Percentiles rank a stretch among this genome's conserved stretches.
These are phyloP conservation scores for Zanthoxylum bungeanum DNA, from an alignment of 345 rosid species.

Conservation along the genomic window DNA sequence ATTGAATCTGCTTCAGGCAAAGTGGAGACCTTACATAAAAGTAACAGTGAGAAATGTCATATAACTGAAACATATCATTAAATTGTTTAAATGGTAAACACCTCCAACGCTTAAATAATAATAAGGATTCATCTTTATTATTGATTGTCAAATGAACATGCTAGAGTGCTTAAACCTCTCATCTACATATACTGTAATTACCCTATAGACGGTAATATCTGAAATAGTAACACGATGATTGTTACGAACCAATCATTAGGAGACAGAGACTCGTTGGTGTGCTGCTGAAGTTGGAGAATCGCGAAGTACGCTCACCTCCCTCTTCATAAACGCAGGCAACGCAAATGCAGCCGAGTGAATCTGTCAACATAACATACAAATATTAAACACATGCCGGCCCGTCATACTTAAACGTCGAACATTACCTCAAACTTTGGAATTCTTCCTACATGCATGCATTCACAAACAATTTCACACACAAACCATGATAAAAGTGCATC, in stretches of 20 bases:
- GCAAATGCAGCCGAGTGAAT: slow-evolving; percentile 85
- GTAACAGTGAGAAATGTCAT: not conserved
- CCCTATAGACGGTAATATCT: not conserved
- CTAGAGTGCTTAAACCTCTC: not conserved
- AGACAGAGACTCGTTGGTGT: slow-evolving; percentile 2
- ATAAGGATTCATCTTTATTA: not conserved
- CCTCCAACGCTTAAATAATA: not conserved
- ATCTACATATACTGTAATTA: not conserved
- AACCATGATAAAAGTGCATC: not conserved
- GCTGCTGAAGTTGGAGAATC: slow-evolving; percentile 13
- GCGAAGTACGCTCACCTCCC: slow-evolving; percentile 63
- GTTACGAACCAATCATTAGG: slow-evolving; percentile 3
- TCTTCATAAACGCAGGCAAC: slow-evolving; percentile 71
- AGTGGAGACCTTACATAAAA: too few species aligned
- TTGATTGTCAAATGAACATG: not conserved
- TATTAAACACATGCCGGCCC: not conserved
- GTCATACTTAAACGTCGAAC: not conserved
- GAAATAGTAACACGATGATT: not conserved
- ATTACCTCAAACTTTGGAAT: too few species aligned
- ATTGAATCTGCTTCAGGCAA: too few species aligned
- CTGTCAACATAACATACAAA: slow-evolving; percentile 38
- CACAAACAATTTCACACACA: not conserved
- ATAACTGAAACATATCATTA: not conserved
- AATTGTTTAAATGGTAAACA: not conserved
- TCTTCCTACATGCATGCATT: too few species aligned